Base-by-base conservation (phyloP, 2,329 filamentous ascomycete genomes). In the Alternaria infectoria region DNA sequence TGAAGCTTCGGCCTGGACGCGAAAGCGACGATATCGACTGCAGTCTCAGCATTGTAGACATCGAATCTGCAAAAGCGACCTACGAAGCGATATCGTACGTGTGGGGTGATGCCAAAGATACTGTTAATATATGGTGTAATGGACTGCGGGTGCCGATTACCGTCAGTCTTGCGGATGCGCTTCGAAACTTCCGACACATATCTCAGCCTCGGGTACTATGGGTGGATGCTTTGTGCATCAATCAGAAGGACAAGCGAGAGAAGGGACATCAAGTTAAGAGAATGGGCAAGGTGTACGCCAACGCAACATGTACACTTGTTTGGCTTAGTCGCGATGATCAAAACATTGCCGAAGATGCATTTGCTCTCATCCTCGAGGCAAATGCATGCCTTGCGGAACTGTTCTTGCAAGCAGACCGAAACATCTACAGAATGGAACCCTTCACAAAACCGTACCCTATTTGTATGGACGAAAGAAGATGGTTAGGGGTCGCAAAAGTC, bases 341-440 rank as follows among this genome's bases (percentile, higher is more conserved):
- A 6, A 9, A 36, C 0, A n/a, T n/a, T 1, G 32, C 15, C 6
- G 2, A 5, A 10, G 15, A 40, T 6, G 9, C 9, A 5, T 40
- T 40, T 6, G 8, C 15, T 10, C 8, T 40, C 1, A 40, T 40
- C 1, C 5, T 5, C 3, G 32, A 40, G 8, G 8, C 32, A 0
- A 40, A 40, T 9, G 0, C 13, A 9, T n/a, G n/a, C 6, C n/a
- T 36, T 2, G 7, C 13, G 13, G 4, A 4, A 1, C 4, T 6
- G 1, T 36, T n/a, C 32, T 36, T 9, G 0, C 7, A 9, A 1
- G 15, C 25, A 2, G 3, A 3, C 3, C 2, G 13, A 2, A 28
- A 0, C 0, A 0, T 2, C 0, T 1, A 0, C 25, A 3, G 0
- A 0, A 28, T 19, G 25, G 11, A 1, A 1, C 10, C 3, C 6